Percentiles rank a stretch among this genome's conserved stretches.
Evolutionary conservation across 345 rosid genomes (phyloP).

Genomic region (Limnanthes douglasii): DNA sequence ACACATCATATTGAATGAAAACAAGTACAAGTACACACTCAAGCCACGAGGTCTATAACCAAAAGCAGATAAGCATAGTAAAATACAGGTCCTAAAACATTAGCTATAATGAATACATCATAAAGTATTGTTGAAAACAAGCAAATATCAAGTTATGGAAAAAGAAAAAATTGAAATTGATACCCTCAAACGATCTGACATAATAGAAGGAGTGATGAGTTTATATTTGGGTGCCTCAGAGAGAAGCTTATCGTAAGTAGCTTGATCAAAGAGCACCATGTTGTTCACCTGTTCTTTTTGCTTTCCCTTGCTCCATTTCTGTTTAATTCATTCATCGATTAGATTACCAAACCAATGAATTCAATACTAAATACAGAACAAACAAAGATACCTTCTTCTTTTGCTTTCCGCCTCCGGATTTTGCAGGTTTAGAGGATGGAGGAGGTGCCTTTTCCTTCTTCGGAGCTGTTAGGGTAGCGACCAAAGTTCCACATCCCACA

Average conservation of each 20-base stretch:
- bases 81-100: too few relatives aligned
- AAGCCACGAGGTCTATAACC: too few relatives aligned
- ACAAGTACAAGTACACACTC: too few relatives aligned
- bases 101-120: too few relatives aligned
- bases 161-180: too few relatives aligned
- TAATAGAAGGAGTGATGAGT: conserved; percentile 35
- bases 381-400: conserved; percentile 3
- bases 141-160: too few relatives aligned
- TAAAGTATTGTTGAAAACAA: too few relatives aligned
- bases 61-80: too few relatives aligned
- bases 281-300: conserved; percentile 55
- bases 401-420: conserved; percentile 6
- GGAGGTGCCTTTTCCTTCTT: conserved; percentile 5
- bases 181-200: conserved; percentile 45
- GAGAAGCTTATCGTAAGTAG: conserved; percentile 30
- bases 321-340: not conserved
- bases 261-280: conserved; percentile 41
- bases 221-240: conserved; percentile 37
- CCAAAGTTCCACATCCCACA: too few relatives aligned
- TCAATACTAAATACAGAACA: not conserved
- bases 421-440: conserved; percentile 4
- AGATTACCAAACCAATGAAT: not conserved
- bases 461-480: too few relatives aligned
- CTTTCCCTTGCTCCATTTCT: conserved; percentile 56
- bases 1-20: too few relatives aligned